phyloP scores from a whole-genome alignment of 73 alveolate species.

The Breviolum minutum region DNA sequence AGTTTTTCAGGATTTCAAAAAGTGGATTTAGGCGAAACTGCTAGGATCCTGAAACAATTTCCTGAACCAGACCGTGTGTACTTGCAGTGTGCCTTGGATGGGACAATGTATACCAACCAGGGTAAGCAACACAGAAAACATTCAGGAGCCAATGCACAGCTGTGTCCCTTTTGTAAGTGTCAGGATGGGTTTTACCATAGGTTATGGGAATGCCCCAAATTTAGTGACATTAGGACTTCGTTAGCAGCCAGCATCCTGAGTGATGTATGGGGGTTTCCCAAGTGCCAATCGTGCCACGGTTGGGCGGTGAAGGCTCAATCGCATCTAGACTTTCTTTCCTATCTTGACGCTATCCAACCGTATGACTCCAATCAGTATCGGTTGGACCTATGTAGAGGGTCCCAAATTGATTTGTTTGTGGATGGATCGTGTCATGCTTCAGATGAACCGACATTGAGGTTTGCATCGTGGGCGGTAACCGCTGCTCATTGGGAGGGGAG shows the following conservation, averaged over 20 bases:
- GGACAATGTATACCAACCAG: background rate
- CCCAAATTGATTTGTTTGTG: background rate
- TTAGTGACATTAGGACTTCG: too few relatives aligned
- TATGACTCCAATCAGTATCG: background rate
- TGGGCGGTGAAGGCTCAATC: background rate
- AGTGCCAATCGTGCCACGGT: background rate
- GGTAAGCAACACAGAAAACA: background rate
- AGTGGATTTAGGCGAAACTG: background rate
- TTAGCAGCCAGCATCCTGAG: background rate
- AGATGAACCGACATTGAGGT: background rate
- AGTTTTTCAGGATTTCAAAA: too few relatives aligned
- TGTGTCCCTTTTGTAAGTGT: background rate
- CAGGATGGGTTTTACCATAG: background rate
- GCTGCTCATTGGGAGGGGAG: background rate
- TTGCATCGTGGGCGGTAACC: background rate
- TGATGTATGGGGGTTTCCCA: background rate
- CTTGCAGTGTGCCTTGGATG: background rate
- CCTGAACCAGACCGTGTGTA: background rate
- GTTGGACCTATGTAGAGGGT: too few relatives aligned
- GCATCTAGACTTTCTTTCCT: background rate
- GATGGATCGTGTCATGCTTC: background rate
- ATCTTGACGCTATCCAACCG: background rate
- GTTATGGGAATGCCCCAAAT: background rate
- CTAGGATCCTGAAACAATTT: background rate
- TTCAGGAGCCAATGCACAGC: background rate